Conservation (phyloP, 1,284 basidiomycete genomes). For the Pseudozyma sp. region DNA sequence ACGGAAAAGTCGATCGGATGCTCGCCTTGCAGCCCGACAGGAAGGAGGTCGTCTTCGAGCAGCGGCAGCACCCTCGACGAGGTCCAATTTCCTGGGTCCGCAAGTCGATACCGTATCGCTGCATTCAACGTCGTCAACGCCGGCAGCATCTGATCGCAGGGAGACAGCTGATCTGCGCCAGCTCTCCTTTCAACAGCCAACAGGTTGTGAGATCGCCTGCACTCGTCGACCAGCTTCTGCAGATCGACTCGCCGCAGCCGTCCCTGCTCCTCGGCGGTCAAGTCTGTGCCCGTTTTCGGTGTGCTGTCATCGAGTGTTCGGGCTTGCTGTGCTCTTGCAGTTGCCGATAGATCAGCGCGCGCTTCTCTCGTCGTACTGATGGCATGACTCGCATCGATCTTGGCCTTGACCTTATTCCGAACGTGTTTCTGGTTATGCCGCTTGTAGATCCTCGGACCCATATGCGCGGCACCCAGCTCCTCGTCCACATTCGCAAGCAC, state of each 20-base stretch:
- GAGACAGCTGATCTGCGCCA: not conserved
- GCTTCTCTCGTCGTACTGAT: not conserved
- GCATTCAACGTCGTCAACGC: constrained; percentile 6
- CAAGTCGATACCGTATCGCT: constrained; percentile 12
- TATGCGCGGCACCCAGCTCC: constrained; percentile 45
- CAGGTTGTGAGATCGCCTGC: constrained; percentile 18
- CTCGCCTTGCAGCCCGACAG: constrained; percentile 6
- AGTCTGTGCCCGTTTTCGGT: not conserved
- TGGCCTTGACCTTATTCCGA: constrained; percentile 23
- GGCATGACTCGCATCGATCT: constrained; percentile 24
- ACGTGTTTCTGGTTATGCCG: constrained; percentile 47
- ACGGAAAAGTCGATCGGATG: constrained; percentile 8
- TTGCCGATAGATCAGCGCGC: not conserved
- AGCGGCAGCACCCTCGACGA: not conserved
- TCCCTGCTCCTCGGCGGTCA: constrained; percentile 8
- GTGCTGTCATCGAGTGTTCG: not conserved
- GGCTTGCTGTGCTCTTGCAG: too few species aligned
- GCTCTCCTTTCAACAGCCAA: constrained; percentile 10
- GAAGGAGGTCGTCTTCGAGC: constrained; percentile 28
- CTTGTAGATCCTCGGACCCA: constrained; percentile 48
- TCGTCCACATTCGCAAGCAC: constrained; percentile 44
- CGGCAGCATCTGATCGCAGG: not conserved
- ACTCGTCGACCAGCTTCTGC: constrained; percentile 33
- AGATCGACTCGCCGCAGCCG: constrained; percentile 11
- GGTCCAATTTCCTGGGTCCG: constrained; percentile 20